Base-by-base conservation (phyloP, 345 rosid species). In the Durio zibethinus region DNA sequence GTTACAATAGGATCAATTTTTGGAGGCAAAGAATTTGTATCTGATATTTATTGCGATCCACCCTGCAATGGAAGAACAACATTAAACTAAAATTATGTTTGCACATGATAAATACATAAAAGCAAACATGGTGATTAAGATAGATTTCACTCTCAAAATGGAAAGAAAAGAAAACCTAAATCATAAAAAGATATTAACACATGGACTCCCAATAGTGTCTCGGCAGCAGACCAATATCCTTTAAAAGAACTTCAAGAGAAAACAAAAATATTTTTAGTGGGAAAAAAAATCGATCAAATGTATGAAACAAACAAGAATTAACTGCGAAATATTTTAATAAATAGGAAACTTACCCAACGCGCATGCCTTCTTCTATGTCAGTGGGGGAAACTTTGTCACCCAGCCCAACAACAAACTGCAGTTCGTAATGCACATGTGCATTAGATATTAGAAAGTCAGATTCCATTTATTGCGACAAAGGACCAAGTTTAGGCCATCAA, bases 1-100 rank as follows among this genome's bases (percentile, higher is more conserved):
- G 99, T 95, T 66, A 95, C 99, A 81, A 98, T 95, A 47, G 99
- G 99, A 85, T 95, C 99, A 74, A 95, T 95, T 81, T 95, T 95
- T 7, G 99, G 99, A 77, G 99, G 98, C 87, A 95, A 85, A 18
- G 99, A 72, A 95, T 95, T 83, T 95, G 99, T 70, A 95, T 95
- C 86, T 95, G 99, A 84, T 76, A 89, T 72, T 90, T 90, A 76
- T 87, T 90, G 14, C 92, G 89, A 68, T 90, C 94, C 4, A 90
- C 94, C 73, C 94, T 90, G 84, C 75, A 81, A 79, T 21, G 76
- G 70, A 50, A 48, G 14, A 71, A 71, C 8, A 68, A 77, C 45
- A n/a, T 72, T 69, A 53, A 76, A 67, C 38, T 16, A 75, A 16
- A 4, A 16, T 57, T 21, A 77, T 10, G 72, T 38, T 65, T n/a